Evolutionary conservation across 108 stramenopile species (phyloP).

Genomic region (Nitzschia sp.): DNA sequence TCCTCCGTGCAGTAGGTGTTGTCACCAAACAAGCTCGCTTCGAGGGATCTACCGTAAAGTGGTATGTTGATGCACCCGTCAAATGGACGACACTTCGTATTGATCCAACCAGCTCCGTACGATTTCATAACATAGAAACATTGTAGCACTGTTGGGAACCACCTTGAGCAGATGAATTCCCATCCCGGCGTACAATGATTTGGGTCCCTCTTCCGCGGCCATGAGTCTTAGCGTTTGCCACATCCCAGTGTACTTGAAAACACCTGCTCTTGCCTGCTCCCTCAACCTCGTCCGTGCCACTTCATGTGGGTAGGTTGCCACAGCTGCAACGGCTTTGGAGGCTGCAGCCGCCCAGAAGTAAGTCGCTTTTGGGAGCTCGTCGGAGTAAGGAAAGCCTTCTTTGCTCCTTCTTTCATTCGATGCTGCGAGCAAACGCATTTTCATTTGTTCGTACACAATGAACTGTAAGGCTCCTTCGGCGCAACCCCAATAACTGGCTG

Average conservation of each 20-base stretch:
- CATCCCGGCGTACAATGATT: conserved; percentile 88
- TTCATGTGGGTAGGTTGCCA: conserved; percentile 94
- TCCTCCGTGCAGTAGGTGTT: no score
- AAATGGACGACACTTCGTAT: conserved; percentile 61
- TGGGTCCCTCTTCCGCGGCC: conserved; percentile 87
- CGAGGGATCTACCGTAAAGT: no score
- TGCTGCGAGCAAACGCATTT: conserved; percentile 56
- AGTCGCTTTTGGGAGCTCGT: conserved; percentile 63
- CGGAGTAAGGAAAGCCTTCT: conserved; percentile 58
- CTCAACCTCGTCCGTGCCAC: conserved; percentile 91
- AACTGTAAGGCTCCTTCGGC: conserved; percentile 90
- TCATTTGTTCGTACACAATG: conserved; percentile 90
- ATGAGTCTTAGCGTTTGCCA: conserved; percentile 88
- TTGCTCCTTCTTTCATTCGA: conserved; percentile 52
- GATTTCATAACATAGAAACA: conserved; percentile 89
- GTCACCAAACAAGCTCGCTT: no score
- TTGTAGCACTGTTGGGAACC: conserved; percentile 93
- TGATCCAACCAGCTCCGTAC: conserved; percentile 66
- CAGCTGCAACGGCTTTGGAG: conserved; percentile 81
- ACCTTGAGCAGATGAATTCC: conserved; percentile 90
- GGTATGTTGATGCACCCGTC: no score
- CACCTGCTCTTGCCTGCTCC: conserved; percentile 87
- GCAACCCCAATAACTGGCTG: conserved; percentile 94
- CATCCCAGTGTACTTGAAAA: conserved; percentile 94
- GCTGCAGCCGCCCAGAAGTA: conserved; percentile 82